Evolutionary conservation across 768 basidiomycete genomes (phyloP).

Genomic region (Boletus vermiculosoides): DNA sequence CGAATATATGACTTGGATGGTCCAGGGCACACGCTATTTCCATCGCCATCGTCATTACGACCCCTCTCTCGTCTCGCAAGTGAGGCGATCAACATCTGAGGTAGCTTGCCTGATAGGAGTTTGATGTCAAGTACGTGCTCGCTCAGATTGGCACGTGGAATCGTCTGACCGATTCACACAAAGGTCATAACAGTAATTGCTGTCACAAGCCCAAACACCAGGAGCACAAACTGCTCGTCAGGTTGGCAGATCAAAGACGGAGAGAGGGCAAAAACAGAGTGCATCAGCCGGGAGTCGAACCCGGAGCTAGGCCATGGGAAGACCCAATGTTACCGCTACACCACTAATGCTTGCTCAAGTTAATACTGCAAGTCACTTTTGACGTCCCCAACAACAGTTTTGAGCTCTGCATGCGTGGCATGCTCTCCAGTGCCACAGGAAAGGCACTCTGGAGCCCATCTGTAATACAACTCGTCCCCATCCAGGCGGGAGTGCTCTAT

Average conservation of each 20-base stretch:
- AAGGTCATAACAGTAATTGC: neutral
- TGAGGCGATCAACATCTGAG: neutral
- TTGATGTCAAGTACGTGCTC: neutral
- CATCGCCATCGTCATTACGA: neutral
- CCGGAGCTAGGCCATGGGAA: constrained; percentile 72
- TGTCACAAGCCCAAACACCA: neutral
- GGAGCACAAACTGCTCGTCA: too few relatives aligned
- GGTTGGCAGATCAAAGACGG: too few relatives aligned
- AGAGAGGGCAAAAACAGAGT: constrained; percentile 10
- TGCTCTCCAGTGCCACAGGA: too few relatives aligned
- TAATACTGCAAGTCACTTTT: neutral
- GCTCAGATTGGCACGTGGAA: neutral
- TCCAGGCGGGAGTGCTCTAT: neutral
- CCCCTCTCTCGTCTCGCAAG: neutral
- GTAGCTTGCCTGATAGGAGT: neutral
- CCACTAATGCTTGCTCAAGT: constrained; percentile 40
- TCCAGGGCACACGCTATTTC: neutral
- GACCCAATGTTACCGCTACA: constrained; percentile 88
- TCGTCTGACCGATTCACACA: neutral
- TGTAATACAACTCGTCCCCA: too few relatives aligned
- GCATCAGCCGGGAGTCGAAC: constrained; percentile 60
- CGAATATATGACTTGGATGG: neutral
- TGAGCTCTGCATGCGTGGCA: too few relatives aligned
- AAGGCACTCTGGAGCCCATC: too few relatives aligned
- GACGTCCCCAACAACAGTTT: too few relatives aligned